Evolutionary conservation across 257 asterid species (phyloP).

Genomic region (Mentha longifolia): DNA sequence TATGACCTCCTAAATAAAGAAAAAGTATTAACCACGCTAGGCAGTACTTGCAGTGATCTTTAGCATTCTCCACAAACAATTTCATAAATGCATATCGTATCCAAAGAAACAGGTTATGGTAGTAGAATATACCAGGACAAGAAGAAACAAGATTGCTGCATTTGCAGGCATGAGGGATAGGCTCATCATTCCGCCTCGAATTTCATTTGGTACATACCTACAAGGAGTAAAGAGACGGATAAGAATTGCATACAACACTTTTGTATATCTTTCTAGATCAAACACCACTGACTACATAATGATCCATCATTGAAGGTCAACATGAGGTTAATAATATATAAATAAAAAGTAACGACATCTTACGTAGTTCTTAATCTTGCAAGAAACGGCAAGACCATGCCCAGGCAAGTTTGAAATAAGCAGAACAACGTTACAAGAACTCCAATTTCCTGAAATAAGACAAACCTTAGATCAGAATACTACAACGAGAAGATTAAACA

Average conservation of each 20-base stretch:
- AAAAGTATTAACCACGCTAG: too few species aligned
- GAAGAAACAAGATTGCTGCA: constrained; percentile 58
- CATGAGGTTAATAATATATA: background rate
- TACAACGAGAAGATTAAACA: constrained; percentile 11
- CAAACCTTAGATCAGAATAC: constrained; percentile 18
- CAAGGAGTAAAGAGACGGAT: constrained; percentile 22
- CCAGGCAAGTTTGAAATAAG: constrained; percentile 70
- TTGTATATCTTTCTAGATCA: background rate
- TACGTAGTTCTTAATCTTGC: constrained; percentile 95
- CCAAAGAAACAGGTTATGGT: constrained; percentile 17
- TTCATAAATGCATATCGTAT: background rate
- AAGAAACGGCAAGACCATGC: constrained; percentile 83
- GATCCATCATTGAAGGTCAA: background rate
- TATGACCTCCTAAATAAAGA: too few species aligned
- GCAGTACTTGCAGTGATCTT: background rate
- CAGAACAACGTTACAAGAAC: constrained; percentile 74
- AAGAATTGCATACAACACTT: constrained; percentile 10
- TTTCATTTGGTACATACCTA: constrained; percentile 93
- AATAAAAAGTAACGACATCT: constrained; percentile 23
- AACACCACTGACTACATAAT: background rate
- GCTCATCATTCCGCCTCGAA: constrained; percentile 94
- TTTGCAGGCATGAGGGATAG: constrained; percentile 72
- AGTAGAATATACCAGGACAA: constrained; percentile 61
- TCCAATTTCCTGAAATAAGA: constrained; percentile 71
- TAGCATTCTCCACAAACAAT: background rate